phyloP scores from a whole-genome alignment of 2,329 filamentous ascomycete species.

The Pleoardoris graminearum region DNA sequence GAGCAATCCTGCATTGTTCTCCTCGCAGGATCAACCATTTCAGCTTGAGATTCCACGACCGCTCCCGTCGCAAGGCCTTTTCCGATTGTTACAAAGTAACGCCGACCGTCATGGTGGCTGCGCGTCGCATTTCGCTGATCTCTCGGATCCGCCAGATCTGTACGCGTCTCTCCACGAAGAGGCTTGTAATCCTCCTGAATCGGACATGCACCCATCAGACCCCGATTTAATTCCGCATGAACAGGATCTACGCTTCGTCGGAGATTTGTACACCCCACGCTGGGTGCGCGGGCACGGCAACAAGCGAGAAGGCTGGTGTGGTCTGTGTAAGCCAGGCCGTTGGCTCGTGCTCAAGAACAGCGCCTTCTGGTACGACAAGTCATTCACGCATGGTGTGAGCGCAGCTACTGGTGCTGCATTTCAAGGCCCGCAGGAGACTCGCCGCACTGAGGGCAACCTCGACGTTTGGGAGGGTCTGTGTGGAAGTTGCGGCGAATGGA shows the following conservation, averaged over 20 bases:
- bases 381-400: slow-evolving; percentile 84
- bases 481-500: slow-evolving; percentile 78
- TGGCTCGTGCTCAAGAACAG: slow-evolving; percentile 91
- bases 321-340: slow-evolving; percentile 80
- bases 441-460: slow-evolving; percentile 77
- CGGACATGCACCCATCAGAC: slow-evolving; percentile 80
- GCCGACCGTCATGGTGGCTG: slow-evolving; percentile 68
- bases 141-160: slow-evolving; percentile 75
- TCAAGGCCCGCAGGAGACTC: slow-evolving; percentile 73
- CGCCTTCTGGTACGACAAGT: slow-evolving; percentile 92
- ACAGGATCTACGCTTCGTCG: slow-evolving; percentile 73
- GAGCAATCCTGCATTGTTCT: slow-evolving; percentile 49
- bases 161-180: slow-evolving; percentile 76
- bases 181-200: slow-evolving; percentile 71
- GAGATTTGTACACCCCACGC: slow-evolving; percentile 79
- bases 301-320: slow-evolving; percentile 88
- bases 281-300: slow-evolving; percentile 87
- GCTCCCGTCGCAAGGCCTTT: slow-evolving; percentile 69
- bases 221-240: slow-evolving; percentile 76
- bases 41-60: slow-evolving; percentile 60
- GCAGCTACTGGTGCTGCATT: slow-evolving; percentile 79
- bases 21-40: slow-evolving; percentile 58
- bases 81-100: slow-evolving; percentile 75
- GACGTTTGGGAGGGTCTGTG: slow-evolving; percentile 83
- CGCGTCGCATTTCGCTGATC: slow-evolving; percentile 68